Base-by-base conservation (phyloP, 139 green algal genomes). In the Pedinophyceae sp. region DNA sequence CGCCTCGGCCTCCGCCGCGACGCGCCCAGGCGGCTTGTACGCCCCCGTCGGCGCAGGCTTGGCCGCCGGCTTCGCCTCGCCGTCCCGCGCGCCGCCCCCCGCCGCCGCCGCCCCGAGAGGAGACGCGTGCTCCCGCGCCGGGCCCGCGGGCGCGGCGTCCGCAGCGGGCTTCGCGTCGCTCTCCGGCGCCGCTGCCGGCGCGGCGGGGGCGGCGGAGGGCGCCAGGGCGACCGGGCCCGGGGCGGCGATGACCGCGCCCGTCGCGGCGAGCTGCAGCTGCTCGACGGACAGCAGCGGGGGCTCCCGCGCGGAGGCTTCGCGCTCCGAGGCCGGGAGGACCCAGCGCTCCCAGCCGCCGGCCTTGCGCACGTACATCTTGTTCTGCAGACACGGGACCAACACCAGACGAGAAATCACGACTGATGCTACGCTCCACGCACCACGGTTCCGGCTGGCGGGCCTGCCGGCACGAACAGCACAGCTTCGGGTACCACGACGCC, bases 271-370 rank as follows among this genome's bases (percentile, higher is more conserved):
- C 43, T 55, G 39, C 38, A 45, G 25, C 53, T 22, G 39, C 7
- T n/a, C 19, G 40, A 54, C 30, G 48, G 22, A 6, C 57, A 26
- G 47, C 27, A 27, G 28, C 52, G 17, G 3, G 50, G 15, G 55
- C 59, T 57, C 43, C 34, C 34, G 34, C 34, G 34, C 34, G 20
- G 51, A 50, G 5, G 57, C 55, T 50, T 87, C 79, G 3, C 71
- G 55, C 57, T 82, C 69, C 60, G 56, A 66, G 26, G 65, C 53
- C 1, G 80, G 72, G 41, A 94, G 60, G 25, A 93, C 65, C 84
- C 86, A 94, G 27, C 80, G 63, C 49, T 51, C 15, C 61, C 70
- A 84, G n/a, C n/a, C n/a, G 29, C 72, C 67, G 16, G 48, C 47
- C 23, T 27, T 28, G 46, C 55, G 52, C 24, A 63, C 43, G 18